Conservation (phyloP, 1,139 yeast species). For the Yamadazyma triangularis region DNA sequence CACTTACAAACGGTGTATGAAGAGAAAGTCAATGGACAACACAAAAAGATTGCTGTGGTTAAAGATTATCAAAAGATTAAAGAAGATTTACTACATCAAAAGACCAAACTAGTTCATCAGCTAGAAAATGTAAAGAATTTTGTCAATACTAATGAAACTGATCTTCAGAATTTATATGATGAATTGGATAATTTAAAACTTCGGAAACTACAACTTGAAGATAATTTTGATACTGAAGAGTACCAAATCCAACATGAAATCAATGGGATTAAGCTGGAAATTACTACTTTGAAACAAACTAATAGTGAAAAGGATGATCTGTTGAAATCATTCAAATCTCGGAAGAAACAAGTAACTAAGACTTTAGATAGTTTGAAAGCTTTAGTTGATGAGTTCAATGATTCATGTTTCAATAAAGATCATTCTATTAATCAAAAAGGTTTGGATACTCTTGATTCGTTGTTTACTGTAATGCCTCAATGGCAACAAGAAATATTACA, state of each 20-base stretch:
- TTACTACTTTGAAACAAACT: constrained; percentile 13
- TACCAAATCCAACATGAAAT: constrained; percentile 15
- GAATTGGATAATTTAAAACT: constrained; percentile 23
- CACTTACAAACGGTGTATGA: neutral
- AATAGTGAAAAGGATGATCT: constrained; percentile 24
- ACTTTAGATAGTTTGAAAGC: constrained; percentile 21
- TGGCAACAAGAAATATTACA: constrained; percentile 34
- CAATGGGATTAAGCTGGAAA: constrained; percentile 7
- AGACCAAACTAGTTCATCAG: constrained; percentile 29
- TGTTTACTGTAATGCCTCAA: constrained; percentile 25
- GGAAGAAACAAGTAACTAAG: constrained; percentile 21
- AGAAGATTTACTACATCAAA: constrained; percentile 23
- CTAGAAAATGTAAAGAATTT: constrained; percentile 20
- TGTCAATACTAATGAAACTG: constrained; percentile 9
- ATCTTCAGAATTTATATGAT: constrained; percentile 16
- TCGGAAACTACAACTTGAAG: constrained; percentile 17
- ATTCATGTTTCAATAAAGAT: constrained; percentile 28
- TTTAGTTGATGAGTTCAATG: constrained; percentile 25
- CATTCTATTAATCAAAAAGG: constrained; percentile 26
- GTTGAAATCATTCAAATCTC: constrained; percentile 18
- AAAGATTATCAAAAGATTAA: constrained; percentile 15
- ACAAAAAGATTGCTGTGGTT: constrained; percentile 8
- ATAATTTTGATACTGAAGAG: constrained; percentile 20
- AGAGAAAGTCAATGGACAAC: constrained; percentile 5
- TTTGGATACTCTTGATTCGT: constrained; percentile 21